phyloP scores from a whole-genome alignment of 2,329 filamentous ascomycete species.

The Cercospora sp. region DNA sequence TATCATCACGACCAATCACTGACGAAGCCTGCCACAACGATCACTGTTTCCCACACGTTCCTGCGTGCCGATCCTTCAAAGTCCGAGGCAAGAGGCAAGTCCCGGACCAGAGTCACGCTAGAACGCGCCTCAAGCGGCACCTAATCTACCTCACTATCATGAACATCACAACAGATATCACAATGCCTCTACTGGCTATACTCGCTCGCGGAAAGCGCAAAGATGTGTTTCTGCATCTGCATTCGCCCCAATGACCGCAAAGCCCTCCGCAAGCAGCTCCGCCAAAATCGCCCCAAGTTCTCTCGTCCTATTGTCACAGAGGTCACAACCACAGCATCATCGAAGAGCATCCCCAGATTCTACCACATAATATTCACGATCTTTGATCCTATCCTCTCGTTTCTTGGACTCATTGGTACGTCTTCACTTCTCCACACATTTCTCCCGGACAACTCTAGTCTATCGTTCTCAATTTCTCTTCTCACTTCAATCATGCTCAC shows the following conservation, averaged over 20 bases:
- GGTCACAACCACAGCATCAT: neutral
- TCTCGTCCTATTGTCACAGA: conserved; percentile 1
- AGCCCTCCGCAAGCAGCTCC: neutral
- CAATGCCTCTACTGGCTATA: neutral
- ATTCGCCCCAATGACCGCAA: neutral
- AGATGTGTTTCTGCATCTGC: conserved; percentile 8
- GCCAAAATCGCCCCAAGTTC: neutral
- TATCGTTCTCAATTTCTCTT: neutral
- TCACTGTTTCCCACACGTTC: too few relatives aligned
- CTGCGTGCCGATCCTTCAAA: too few relatives aligned
- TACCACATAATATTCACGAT: neutral
- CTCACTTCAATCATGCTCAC: neutral
- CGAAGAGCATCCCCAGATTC: neutral
- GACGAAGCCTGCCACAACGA: too few relatives aligned
- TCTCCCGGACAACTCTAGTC: too few relatives aligned
- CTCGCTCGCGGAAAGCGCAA: neutral
- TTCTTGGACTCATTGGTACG: neutral
- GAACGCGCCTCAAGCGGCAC: neutral
- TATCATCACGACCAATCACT: too few relatives aligned
- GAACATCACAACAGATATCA: neutral
- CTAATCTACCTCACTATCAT: neutral
- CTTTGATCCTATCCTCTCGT: neutral
- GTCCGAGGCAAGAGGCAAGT: neutral
- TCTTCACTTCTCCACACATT: neutral
- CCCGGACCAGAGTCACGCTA: neutral